Evolutionary conservation across 2,329 filamentous ascomycete genomes (phyloP), one percentile per base, ranked within the genome.

Genomic region (Microdochium bolleyi): DNA sequence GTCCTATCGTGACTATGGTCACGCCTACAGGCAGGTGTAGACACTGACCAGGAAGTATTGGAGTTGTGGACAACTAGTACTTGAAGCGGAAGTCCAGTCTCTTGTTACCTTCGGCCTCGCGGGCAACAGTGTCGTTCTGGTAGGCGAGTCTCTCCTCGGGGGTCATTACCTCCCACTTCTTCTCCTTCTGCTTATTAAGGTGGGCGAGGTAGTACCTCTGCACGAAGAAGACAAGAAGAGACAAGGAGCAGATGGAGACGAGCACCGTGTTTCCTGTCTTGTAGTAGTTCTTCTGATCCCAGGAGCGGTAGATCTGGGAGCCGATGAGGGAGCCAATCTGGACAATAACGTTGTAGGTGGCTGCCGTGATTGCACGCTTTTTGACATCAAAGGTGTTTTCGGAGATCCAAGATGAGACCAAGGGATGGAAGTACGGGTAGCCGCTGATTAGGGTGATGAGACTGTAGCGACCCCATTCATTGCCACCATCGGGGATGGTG

Each of bases 351-450:
- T 75, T 76, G 60, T 76, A 76, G 1, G 72, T 74, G 0, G 73
- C 73, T 1, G 74, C 73, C 0, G 74, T 69, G 25, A 78, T 68
- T 4, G 74, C 73, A 46, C 75, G 64, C 58, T 76, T 77, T 61
- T 75, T 75, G 21, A 78, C 74, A 52, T 75, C 71, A 48, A 76
- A 76, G 0, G 69, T 72, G 60, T 77, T 77, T 58, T 76, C 72
- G 1, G 71, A 74, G 49, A 75, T 73, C 73, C 75, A 83, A 4
- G 72, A 70, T 3, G 71, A 70, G 11, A 77, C 68, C 16, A 82
- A 72, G 2, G 80, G 78, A 57, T 83, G 80, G 51, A 81, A 77
- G 59, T 83, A 83, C 0, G 80, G 80, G 53, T 77, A 75, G 2
- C 78, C 78, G 11, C 78, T 71, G 30, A 83, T 70, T 38, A 84